A percentile compares a stretch with the other conserved stretches of the same genome.
Evolutionary conservation across 1,284 basidiomycete species (phyloP).

Genomic region (Phenoliferia sp.): DNA sequence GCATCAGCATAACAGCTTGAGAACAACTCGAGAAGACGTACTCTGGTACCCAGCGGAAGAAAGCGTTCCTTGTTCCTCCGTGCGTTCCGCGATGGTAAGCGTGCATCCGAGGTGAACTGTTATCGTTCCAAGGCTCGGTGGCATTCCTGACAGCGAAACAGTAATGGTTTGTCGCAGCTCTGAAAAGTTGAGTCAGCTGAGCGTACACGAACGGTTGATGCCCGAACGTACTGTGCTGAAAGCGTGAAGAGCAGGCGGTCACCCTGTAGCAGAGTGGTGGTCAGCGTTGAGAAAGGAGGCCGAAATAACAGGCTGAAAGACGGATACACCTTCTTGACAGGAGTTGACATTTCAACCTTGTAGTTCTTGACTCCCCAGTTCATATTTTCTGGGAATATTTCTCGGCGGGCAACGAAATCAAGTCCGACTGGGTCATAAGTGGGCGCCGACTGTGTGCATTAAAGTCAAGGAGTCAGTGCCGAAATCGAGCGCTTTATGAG

Average conservation of each 20-base stretch:
- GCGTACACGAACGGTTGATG: neutral
- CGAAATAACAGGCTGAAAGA: neutral
- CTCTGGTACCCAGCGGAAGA: neutral
- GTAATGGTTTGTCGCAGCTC: neutral
- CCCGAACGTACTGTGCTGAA: neutral
- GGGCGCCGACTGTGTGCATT: neutral
- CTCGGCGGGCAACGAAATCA: neutral
- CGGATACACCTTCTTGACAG: neutral
- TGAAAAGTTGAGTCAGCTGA: neutral
- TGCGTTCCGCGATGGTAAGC: neutral
- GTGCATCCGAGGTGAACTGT: neutral
- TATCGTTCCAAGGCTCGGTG: neutral
- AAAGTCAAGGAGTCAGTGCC: neutral
- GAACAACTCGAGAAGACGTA: neutral
- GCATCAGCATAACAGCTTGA: neutral
- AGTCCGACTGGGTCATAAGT: neutral
- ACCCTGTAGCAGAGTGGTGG: neutral
- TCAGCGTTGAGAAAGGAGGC: neutral
- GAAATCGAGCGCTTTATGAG: neutral
- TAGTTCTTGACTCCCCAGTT: neutral
- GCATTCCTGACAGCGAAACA: neutral
- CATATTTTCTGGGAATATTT: neutral
- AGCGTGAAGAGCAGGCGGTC: neutral
- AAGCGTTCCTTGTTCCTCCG: neutral
- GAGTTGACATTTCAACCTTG: neutral